Conservation (phyloP, 345 rosid genomes). For the Boechera stricta region DNA sequence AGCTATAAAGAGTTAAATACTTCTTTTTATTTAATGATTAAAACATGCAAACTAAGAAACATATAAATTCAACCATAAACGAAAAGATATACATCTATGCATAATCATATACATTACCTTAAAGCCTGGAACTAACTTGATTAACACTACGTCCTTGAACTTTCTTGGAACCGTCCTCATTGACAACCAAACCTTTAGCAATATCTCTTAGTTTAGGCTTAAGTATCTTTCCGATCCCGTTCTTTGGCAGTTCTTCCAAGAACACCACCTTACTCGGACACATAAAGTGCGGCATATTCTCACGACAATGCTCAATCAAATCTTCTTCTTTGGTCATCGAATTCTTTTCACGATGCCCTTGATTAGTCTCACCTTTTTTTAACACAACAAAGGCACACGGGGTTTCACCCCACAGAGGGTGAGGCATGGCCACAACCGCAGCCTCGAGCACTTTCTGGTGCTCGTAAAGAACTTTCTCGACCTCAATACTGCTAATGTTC, state of each 20-base stretch:
- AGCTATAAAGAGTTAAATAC: background rate
- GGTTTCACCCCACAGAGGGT: slow-evolving; percentile 62
- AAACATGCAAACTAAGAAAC: background rate
- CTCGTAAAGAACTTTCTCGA: slow-evolving; percentile 56
- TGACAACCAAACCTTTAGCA: slow-evolving; percentile 46
- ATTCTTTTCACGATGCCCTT: slow-evolving; percentile 33
- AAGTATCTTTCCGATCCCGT: slow-evolving; percentile 59
- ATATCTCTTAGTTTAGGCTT: slow-evolving; percentile 52
- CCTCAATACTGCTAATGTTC: slow-evolving; percentile 65
- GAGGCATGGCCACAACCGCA: slow-evolving; percentile 69
- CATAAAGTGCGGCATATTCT: slow-evolving; percentile 58
- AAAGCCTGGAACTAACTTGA: slow-evolving; percentile 24
- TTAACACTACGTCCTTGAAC: background rate
- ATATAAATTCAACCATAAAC: background rate
- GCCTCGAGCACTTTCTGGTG: slow-evolving; percentile 57
- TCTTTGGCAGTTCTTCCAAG: slow-evolving; percentile 55
- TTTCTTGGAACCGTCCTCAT: slow-evolving; percentile 22
- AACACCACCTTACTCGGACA: slow-evolving; percentile 61
- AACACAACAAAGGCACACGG: slow-evolving; percentile 61
- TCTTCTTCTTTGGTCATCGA: slow-evolving; percentile 43
- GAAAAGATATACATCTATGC: background rate
- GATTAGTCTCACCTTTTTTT: slow-evolving; percentile 29
- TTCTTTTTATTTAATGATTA: background rate
- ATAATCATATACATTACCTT: background rate
- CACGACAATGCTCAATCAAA: slow-evolving; percentile 51